A percentile compares a stretch with the other conserved stretches of the same genome.
phyloP scores from a whole-genome alignment of 139 green algal species.

The Deuterostichococcus epilithicus region DNA sequence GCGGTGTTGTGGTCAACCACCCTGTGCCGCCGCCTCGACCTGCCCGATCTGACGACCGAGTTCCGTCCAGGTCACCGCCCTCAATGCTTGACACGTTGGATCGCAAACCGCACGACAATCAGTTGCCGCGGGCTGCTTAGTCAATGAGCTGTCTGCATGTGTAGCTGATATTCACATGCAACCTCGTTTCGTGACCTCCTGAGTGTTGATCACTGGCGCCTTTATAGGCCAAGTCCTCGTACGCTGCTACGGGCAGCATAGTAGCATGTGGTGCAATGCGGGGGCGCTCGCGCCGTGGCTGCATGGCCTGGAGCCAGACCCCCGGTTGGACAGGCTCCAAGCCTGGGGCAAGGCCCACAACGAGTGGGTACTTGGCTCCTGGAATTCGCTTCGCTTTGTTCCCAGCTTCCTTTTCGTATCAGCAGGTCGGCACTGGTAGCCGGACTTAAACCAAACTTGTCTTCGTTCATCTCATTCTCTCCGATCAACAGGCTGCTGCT shows the following conservation, averaged over 20 bases:
- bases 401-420: too few relatives aligned
- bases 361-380: slow-evolving; percentile 19
- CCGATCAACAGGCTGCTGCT: slow-evolving; percentile 12
- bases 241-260: slow-evolving; percentile 60
- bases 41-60: slow-evolving; percentile 37
- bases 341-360: slow-evolving; percentile 23
- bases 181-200: background rate
- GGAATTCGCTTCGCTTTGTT: background rate
- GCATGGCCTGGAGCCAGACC: background rate
- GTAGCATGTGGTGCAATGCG: slow-evolving; percentile 42
- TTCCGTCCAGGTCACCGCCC: slow-evolving; percentile 29
- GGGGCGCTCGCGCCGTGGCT: slow-evolving; percentile 15
- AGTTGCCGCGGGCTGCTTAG: too few relatives aligned
- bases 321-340: slow-evolving; percentile 8
- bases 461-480: background rate
- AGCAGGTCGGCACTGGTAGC: too few relatives aligned
- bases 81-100: too few relatives aligned
- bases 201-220: background rate
- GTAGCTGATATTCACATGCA: background rate
- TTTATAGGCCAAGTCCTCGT: slow-evolving; percentile 44
- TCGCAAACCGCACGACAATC: background rate
- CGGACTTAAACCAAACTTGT: too few relatives aligned
- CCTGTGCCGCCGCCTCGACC: slow-evolving; percentile 38
- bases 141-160: background rate
- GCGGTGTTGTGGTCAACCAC: slow-evolving; percentile 43